Evolutionary conservation across 345 rosid species (phyloP).

Genomic region (Populus tremula): DNA sequence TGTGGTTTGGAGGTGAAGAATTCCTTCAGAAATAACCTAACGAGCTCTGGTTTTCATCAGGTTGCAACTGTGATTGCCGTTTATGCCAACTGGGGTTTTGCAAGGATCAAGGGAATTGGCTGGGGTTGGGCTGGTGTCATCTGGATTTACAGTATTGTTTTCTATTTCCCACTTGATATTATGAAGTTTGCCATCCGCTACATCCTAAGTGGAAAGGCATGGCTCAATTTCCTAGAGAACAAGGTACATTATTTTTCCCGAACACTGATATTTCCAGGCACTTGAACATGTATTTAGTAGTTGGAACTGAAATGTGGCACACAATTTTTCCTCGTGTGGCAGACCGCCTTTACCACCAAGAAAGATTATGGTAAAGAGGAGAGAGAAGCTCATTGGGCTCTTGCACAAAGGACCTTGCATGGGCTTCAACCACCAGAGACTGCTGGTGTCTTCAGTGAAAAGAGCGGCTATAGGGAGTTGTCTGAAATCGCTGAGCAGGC

Average conservation of each 20-base stretch:
- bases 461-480: conserved; percentile 25
- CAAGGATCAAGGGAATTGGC: conserved; percentile 27
- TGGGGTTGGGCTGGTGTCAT: conserved; percentile 39
- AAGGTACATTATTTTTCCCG: conserved; percentile 1
- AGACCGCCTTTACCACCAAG: conserved; percentile 35
- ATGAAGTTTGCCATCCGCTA: conserved; percentile 28
- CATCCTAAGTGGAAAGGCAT: conserved; percentile 32
- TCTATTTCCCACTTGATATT: conserved; percentile 26
- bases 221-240: conserved; percentile 27
- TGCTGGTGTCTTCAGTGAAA: conserved; percentile 19
- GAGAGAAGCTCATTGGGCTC: conserved; percentile 36
- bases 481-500: conserved; percentile 38
- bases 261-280: neutral
- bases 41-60: conserved; percentile 2
- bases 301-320: neutral
- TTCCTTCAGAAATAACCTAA: neutral
- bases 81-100: conserved; percentile 32
- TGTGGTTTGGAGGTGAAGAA: neutral
- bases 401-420: conserved; percentile 27
- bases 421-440: conserved; percentile 34
- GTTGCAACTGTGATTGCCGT: conserved; percentile 33
- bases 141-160: conserved; percentile 28
- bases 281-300: neutral
- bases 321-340: neutral
- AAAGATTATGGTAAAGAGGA: conserved; percentile 33